phyloP scores from a whole-genome alignment of 768 basidiomycete genomes.

The Trichaptum fuscoviolaceum region DNA sequence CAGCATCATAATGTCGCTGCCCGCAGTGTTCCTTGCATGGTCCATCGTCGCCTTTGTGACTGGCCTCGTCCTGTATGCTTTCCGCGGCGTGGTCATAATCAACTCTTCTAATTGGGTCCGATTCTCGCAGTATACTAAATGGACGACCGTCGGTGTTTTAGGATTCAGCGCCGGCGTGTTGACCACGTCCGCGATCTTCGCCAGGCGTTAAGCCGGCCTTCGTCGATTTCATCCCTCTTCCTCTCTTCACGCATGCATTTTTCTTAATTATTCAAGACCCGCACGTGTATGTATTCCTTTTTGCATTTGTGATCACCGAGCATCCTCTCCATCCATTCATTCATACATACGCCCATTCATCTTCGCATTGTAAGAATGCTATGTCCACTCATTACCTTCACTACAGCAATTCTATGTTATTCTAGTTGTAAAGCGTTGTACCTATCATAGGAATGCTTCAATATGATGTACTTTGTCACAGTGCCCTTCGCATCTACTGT shows the following conservation, averaged over 20 bases:
- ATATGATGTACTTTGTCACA: too few relatives aligned
- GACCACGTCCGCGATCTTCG: conserved; percentile 40
- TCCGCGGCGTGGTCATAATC: conserved; percentile 44
- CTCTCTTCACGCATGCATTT: neutral
- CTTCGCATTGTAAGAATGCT: neutral
- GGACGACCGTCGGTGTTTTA: conserved; percentile 59
- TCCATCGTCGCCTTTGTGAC: conserved; percentile 63
- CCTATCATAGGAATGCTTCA: too few relatives aligned
- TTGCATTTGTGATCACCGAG: neutral
- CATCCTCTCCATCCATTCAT: neutral
- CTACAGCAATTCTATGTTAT: too few relatives aligned
- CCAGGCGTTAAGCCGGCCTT: neutral
- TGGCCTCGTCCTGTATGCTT: conserved; percentile 60
- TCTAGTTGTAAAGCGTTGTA: too few relatives aligned
- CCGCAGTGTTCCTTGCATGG: conserved; percentile 69
- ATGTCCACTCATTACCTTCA: neutral
- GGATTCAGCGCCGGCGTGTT: conserved; percentile 60
- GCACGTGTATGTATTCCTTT: neutral
- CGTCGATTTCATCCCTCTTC: neutral
- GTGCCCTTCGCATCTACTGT: too few relatives aligned
- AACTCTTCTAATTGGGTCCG: conserved; percentile 32
- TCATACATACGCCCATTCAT: too few relatives aligned
- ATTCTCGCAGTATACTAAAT: conserved; percentile 57
- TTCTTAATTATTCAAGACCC: neutral
- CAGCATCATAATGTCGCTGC: conserved; percentile 63